Conservation (phyloP, 768 basidiomycete genomes). For the Hericium coralloides region DNA sequence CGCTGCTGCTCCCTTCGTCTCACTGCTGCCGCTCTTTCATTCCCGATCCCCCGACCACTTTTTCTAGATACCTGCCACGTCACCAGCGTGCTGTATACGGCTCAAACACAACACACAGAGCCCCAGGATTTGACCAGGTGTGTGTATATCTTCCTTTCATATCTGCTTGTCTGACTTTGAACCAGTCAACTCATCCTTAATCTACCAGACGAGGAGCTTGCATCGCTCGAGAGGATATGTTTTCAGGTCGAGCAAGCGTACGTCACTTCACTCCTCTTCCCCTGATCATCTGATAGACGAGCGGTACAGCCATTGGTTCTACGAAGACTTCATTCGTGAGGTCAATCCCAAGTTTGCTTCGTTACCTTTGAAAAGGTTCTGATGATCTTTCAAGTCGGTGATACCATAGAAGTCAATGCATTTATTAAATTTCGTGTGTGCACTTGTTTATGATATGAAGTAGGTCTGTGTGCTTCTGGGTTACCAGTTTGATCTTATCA, state of each 20-base stretch:
- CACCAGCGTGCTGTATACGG: too few relatives aligned
- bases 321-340: constrained; percentile 97
- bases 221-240: constrained; percentile 86
- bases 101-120: too few relatives aligned
- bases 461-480: too few relatives aligned
- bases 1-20: too few relatives aligned
- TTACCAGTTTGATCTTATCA: too few relatives aligned
- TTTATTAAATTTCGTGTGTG: too few relatives aligned
- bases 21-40: too few relatives aligned
- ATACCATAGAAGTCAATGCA: too few relatives aligned
- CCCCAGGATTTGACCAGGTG: constrained; percentile 89
- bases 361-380: constrained; percentile 86
- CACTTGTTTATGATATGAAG: too few relatives aligned
- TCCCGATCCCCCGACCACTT: too few relatives aligned
- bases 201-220: constrained; percentile 87
- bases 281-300: constrained; percentile 7
- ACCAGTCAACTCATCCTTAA: constrained; percentile 91
- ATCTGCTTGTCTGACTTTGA: constrained; percentile 9
- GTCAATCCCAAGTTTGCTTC: constrained; percentile 83
- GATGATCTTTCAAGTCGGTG: constrained; percentile 78
- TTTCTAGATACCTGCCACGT: too few relatives aligned
- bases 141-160: constrained; percentile 6
- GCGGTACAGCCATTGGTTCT: constrained; percentile 88
- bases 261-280: constrained; percentile 26
- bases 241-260: constrained; percentile 99